Evolutionary conservation across 345 rosid genomes (phyloP), one percentile per base, ranked within the genome.

Genomic region (Laguncularia racemosa): DNA sequence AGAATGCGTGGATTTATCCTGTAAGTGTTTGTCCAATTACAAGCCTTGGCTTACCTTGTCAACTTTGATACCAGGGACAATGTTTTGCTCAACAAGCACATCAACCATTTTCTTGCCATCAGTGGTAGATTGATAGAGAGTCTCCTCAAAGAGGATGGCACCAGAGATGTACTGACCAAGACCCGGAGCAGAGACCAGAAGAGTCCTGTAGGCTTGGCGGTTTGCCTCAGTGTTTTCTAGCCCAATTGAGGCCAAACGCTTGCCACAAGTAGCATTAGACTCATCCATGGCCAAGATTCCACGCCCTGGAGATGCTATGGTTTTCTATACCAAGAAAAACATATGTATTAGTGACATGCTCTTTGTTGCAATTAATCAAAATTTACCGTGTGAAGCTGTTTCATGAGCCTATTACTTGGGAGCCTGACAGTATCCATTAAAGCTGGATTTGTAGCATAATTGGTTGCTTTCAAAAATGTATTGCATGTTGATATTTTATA

Each of bases 201-300:
- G 84, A 33, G 97, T 92, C 56, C 98, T 73, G 86, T 80, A 92
- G 14, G 98, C 98, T 70, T 89, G 97, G 59, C 97, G 93, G 84
- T 82, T 92, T 55, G 89, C 95, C 83, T 89, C 97, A 0, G 95
- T 89, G 88, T 89, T 92, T 84, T 92, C 96, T 56, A 86, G 75
- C 68, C 98, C 98, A 1, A 92, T 89, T 0, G 98, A 92, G 13
- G 82, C 96, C 48, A 92, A 79, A 58, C 98, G 83, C 76, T 89
- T 92, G 73, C 98, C 98, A 44, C 97, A 92, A 59, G 98, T 92
- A 43, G 97, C 97, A 61, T 89, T 89, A 0, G 97, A 92, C 78
- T 92, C 98, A 21, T 92, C 96, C 98, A 92, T 92, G 56, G 98
- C 97, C 88, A 92, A 71, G 54, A 92, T 92, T 66, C 98, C 97